phyloP scores from a whole-genome alignment of 257 asterid species.

The Datura wrightii region DNA sequence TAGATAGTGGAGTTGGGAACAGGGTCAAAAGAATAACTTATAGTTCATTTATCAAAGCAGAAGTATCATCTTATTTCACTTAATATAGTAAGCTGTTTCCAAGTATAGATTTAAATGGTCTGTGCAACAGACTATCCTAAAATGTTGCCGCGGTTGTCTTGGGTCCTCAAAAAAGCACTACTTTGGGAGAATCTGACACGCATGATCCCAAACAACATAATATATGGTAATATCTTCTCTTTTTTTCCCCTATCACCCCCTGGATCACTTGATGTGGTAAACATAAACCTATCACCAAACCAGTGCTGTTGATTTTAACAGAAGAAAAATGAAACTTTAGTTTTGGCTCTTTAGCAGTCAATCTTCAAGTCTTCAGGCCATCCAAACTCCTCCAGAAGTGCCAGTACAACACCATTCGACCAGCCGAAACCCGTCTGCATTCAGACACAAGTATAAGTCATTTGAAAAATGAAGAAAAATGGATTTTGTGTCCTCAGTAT shows the following conservation, averaged over 20 bases:
- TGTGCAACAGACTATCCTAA: not conserved
- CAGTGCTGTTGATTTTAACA: not conserved
- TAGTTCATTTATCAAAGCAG: not conserved
- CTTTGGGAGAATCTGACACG: not conserved
- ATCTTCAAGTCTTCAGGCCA: constrained; percentile 66
- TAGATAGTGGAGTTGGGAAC: not conserved
- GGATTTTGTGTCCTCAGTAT: not conserved
- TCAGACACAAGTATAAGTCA: not conserved
- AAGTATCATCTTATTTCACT: not conserved
- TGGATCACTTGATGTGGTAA: constrained; percentile 17
- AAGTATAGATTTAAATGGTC: not conserved
- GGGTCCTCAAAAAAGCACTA: not conserved
- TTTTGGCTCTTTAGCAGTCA: constrained; percentile 45
- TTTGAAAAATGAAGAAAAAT: not conserved
- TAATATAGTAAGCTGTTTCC: not conserved
- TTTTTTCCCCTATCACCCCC: not conserved
- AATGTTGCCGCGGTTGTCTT: not conserved
- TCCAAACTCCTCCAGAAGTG: constrained; percentile 91
- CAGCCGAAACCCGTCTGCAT: constrained; percentile 97
- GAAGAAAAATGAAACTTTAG: not conserved
- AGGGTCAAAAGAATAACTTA: not conserved
- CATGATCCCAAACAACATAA: not conserved
- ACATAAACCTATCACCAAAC: not conserved
- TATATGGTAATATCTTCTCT: not conserved
- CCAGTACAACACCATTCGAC: constrained; percentile 90